Base-by-base conservation (phyloP, 768 basidiomycete genomes). In the Amanita pseudoporphyria region DNA sequence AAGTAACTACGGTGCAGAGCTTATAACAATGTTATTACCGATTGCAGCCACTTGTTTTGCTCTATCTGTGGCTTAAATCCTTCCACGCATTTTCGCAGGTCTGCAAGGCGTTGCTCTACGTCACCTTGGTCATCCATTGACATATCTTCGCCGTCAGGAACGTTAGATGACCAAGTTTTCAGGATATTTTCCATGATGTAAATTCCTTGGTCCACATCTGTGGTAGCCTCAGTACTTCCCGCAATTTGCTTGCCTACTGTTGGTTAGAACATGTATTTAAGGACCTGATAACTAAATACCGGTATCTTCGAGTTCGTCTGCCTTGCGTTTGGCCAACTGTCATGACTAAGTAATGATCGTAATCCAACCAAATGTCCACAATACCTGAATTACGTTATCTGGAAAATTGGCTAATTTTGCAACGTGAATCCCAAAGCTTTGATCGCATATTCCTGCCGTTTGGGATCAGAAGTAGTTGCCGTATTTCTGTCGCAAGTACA, bases 361-460 rank as follows among this genome's bases (percentile, higher is more conserved):
- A 43, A 5, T 6, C 7, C 16, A 32, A 30, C n/a, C 2, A 9
- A 1, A 36, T 6, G 16, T 9, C 54, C 4, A 10, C 42, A 19
- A 39, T 21, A 88, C 86, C 73, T 86, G 89, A 52, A 98, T 78
- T 9, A 98, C 94, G 55, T 82, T 86, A 53, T 94, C 88, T 0
- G 96, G 96, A 66, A 99, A 99, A 64, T 97, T 94, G 3, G 95
- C 95, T n/a, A 98, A 71, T 62, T 92, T 78, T 0, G 96, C 96
- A 13, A 99, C 96, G 57, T 98, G 93, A 24, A 99, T 98, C 65
- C 95, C 96, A 60, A 97, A 98, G 61, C 91, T 95, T 65, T 97
- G 95, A 62, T 98, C 95, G 39, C 89, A 92, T 18, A 96, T 77
- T 12, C 91, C 90, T 90, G 51, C 28, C 22, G 28, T 50, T 21